Base-by-base conservation (phyloP, 495 filamentous ascomycete genomes). In the Pseudoneurospora amorphoporcata region DNA sequence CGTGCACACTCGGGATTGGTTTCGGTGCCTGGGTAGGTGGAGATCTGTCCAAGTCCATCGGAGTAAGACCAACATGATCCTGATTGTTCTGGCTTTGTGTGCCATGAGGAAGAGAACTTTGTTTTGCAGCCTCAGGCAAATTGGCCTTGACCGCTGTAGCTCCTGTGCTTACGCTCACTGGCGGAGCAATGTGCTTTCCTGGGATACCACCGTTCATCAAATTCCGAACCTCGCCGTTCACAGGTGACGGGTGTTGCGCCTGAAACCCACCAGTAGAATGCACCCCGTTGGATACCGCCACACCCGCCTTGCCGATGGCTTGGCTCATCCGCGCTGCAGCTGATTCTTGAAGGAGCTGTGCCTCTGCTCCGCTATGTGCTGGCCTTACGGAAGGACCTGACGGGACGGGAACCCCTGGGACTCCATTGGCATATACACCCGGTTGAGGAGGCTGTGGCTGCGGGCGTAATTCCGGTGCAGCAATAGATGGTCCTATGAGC, bases 331-430 rank as follows among this genome's bases (percentile, higher is more conserved):
- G 76, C 47, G 77, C 76, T 16, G 75, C 78, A n/a, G 79, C 80
- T 3, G 83, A 78, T 69, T 85, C 83, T 70, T 80, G 77, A 35
- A 82, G 74, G n/a, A 84, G 74, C 61, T 84, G 83, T 41, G 77
- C 79, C 76, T 83, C 83, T 9, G 81, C 81, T 53, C 79, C 77
- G 53, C 78, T 77, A 39, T 74, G 71, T 5, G 69, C 40, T 10
- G 71, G 53, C 23, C 53, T 61, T 19, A 61, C 53, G 10, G 53
- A 61, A 61, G 53, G 53, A 12, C 5, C 53, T 61, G 23, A 61
- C 53, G 23, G 32, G 12, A 8, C 10, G 53, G 53, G 23, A 16
- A 32, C 23, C 23, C 23, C 53, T 61, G 53, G 23, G 12, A 32
- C 53, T 4, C 53, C 53, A 32, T 61, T 32, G 53, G 12, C 6